Base-by-base conservation (phyloP, 2,329 filamentous ascomycete species). In the Byssothecium circinans region DNA sequence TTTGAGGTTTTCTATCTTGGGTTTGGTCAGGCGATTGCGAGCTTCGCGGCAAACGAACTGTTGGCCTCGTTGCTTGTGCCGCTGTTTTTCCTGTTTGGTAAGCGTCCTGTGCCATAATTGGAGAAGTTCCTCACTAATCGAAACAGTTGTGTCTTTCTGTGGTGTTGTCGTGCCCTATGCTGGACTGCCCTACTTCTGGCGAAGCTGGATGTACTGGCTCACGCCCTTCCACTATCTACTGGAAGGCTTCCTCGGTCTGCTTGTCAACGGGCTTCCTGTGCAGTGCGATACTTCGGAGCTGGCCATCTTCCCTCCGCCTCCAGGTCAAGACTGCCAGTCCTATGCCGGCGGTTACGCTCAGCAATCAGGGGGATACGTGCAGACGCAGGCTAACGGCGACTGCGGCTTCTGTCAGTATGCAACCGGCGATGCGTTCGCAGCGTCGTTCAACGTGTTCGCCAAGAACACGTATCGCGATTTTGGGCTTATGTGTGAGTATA, bases 121-220 rank as follows among this genome's bases (percentile, higher is more conserved):
- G 11, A 12, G 18, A 18, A 7, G 14, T 2, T 8, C 2, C 10
- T 20, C 14, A 36, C 51, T 54, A 45, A 57, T 42, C 5, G 15
- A 18, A 25, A 7, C 18, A 62, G 74, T 89, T 2, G 78, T 89
- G 8, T 81, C 80, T 1, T 91, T 91, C 74, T 90, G 86, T 57
- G 88, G 88, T 52, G 85, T 91, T 1, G 75, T 89, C 4, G 87
- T 90, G 0, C 86, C 87, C 0, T 88, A 85, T 53, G 59, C 60
- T 0, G 77, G 78, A 20, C 77, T 91, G 18, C 80, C 83, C 8
- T 57, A 68, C 0, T 90, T 90, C 68, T 91, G 87, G 87, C 73
- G 76, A 12, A 53, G 49, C 7, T 72, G 69, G 69, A 71, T 72
- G 67, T 72, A 70, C 52, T 67, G 62, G 80, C 74, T 88, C 18